Base-by-base conservation (phyloP, 2,329 filamentous ascomycete species). In the Seiridium unicorne region DNA sequence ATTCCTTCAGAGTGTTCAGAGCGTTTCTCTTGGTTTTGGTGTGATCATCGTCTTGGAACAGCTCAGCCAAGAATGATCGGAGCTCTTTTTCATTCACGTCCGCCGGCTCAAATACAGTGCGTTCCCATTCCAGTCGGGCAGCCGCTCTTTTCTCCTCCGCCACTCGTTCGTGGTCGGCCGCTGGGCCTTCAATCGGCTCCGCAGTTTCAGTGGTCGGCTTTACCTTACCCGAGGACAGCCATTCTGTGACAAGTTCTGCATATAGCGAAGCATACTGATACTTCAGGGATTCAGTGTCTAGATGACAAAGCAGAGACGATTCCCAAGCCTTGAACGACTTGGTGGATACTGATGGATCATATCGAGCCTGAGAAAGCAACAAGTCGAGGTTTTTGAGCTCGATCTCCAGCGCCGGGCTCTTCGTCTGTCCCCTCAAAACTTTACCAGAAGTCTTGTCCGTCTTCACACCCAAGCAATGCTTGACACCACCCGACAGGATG, bases 161-260 rank as follows among this genome's bases (percentile, higher is more conserved):
- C 9, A 81, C 79, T 53, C 80, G 81, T 0, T 68, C 70, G 11
- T 75, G 75, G 1, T 67, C 63, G 67, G 73, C 73, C 5, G 72
- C 66, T 40, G 40, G 26, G 13, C 69, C 63, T 5, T 63, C 49
- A 4, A 68, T 64, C 4, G 48, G 57, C 5, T 60, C 59, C 4
- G 55, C 61, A 9, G 18, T 40, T 5, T 26, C 68, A 61, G 46
- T 64, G 48, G 55, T 64, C 31, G 63, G 71, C 61, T 70, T 42
- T 42, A 13, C 7, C 13, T 42, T 42, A 7, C 13, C 70, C 0
- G 69, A 65, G 1, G 73, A 74, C 1, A 81, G 69, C 79, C 78
- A 81, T 62, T 81, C 79, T 0, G 74, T 80, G n/a, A 80, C 78
- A 3, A 81, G 72, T 53, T 77, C 71, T 3, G 76, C 78, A 48